These are phyloP conservation scores for Penicillium sp. DNA, from an alignment of 2,329 filamentous ascomycete species.

Conservation along the genomic window DNA sequence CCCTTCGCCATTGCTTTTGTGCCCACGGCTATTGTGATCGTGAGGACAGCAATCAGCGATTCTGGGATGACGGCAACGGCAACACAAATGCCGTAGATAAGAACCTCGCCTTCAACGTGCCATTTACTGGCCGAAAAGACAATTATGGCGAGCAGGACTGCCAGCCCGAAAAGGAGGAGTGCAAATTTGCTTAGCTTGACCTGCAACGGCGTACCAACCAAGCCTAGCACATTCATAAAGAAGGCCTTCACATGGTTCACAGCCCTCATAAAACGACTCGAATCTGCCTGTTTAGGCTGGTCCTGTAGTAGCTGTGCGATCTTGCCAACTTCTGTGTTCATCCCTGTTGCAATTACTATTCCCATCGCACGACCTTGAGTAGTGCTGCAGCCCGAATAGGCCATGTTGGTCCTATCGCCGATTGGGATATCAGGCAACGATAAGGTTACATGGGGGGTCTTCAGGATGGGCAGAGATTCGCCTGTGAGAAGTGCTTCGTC, in stretches of 20 bases:
- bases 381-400: slow-evolving; percentile 60
- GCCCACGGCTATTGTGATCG: slow-evolving; percentile 60
- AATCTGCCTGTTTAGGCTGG: slow-evolving; percentile 36
- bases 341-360: slow-evolving; percentile 59
- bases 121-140: slow-evolving; percentile 61
- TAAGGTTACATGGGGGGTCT: slow-evolving; percentile 43
- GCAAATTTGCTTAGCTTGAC: slow-evolving; percentile 83
- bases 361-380: slow-evolving; percentile 60
- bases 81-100: slow-evolving; percentile 60
- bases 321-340: slow-evolving; percentile 62
- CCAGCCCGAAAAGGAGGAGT: slow-evolving; percentile 73
- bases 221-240: slow-evolving; percentile 53
- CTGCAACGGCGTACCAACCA: slow-evolving; percentile 74
- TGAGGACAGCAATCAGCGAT: slow-evolving; percentile 62
- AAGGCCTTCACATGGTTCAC: slow-evolving; percentile 45
- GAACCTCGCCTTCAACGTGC: slow-evolving; percentile 56
- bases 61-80: slow-evolving; percentile 63
- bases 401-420: slow-evolving; percentile 61
- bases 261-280: slow-evolving; percentile 28
- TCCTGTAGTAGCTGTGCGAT: slow-evolving; percentile 59
- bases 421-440: slow-evolving; percentile 38
- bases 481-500: slow-evolving; percentile 66
- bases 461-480: slow-evolving; percentile 60
- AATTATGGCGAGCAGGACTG: slow-evolving; percentile 61
- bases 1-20: slow-evolving; percentile 55